Conservation (phyloP, 2,329 filamentous ascomycete species). For the Colletotrichum sp. region DNA sequence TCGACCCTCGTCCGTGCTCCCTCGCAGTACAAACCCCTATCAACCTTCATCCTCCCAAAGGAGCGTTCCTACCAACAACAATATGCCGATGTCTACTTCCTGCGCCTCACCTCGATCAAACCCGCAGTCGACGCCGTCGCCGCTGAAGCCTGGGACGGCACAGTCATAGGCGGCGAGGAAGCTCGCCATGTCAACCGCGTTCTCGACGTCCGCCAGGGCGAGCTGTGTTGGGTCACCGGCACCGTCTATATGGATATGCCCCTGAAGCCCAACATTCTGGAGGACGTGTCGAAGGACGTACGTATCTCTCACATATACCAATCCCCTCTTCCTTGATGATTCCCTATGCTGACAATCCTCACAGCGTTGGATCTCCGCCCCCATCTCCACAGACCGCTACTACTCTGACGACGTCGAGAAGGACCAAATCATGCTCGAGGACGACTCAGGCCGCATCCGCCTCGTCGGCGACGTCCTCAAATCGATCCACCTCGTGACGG, state of each 20-base stretch:
- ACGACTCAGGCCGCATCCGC: slow-evolving; percentile 88
- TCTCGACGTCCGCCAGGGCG: slow-evolving; percentile 92
- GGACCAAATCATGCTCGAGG: slow-evolving; percentile 86
- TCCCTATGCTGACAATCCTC: not conserved
- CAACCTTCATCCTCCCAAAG: slow-evolving; percentile 75
- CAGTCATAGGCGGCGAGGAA: slow-evolving; percentile 77
- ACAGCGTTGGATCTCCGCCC: slow-evolving; percentile 88
- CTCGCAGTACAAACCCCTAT: slow-evolving; percentile 74
- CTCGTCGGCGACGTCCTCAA: slow-evolving; percentile 75
- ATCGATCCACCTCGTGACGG: slow-evolving; percentile 80
- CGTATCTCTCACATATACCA: slow-evolving; percentile 28
- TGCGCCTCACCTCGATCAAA: slow-evolving; percentile 87
- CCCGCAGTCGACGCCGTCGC: slow-evolving; percentile 80
- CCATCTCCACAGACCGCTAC: slow-evolving; percentile 79
- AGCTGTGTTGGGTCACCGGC: slow-evolving; percentile 93
- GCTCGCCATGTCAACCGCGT: slow-evolving; percentile 84
- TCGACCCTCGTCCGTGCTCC: slow-evolving; percentile 53
- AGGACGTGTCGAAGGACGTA: slow-evolving; percentile 93
- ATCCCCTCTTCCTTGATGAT: not conserved
- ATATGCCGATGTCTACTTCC: slow-evolving; percentile 97
- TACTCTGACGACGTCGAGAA: slow-evolving; percentile 58
- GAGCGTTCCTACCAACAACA: slow-evolving; percentile 87
- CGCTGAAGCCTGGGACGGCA: slow-evolving; percentile 75
- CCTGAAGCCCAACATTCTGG: slow-evolving; percentile 92
- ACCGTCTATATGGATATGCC: slow-evolving; percentile 98